Conservation (phyloP, 768 basidiomycete genomes). For the Leucocoprinus sp. region DNA sequence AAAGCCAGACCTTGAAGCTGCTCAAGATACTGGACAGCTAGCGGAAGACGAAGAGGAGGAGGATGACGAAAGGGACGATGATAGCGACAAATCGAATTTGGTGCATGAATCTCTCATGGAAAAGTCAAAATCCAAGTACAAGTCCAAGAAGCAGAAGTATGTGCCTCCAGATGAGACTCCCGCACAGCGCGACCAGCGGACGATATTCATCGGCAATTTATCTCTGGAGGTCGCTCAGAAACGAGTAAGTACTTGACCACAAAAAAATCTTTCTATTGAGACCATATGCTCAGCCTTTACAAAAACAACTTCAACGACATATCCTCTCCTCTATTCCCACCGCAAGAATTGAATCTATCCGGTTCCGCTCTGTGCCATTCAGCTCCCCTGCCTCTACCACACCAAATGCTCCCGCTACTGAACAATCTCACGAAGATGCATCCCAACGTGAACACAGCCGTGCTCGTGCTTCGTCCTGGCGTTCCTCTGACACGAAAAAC, state of each 20-base stretch:
- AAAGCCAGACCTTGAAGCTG: slow-evolving; percentile 12
- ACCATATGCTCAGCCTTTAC: slow-evolving; percentile 43
- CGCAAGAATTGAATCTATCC: slow-evolving; percentile 84
- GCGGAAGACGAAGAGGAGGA: slow-evolving; percentile 14
- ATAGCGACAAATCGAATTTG: slow-evolving; percentile 21
- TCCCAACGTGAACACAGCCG: slow-evolving; percentile 41
- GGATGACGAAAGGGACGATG: slow-evolving; percentile 21
- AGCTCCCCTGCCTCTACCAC: slow-evolving; percentile 44
- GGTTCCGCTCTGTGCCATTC: slow-evolving; percentile 93
- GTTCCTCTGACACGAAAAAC: slow-evolving; percentile 32
- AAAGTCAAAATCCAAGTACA: slow-evolving; percentile 23
- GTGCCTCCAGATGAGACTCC: slow-evolving; percentile 64
- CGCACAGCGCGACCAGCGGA: slow-evolving; percentile 68
- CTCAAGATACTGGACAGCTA: slow-evolving; percentile 14
- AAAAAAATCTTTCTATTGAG: slow-evolving; percentile 3
- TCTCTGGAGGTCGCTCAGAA: slow-evolving; percentile 67
- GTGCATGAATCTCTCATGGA: slow-evolving; percentile 55
- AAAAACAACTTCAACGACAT: slow-evolving; percentile 72
- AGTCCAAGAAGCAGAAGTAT: slow-evolving; percentile 32
- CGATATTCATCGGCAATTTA: slow-evolving; percentile 89
- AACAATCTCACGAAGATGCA: slow-evolving; percentile 14
- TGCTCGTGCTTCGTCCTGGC: slow-evolving; percentile 56
- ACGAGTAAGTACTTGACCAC: slow-evolving; percentile 43
- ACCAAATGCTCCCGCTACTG: slow-evolving; percentile 19
- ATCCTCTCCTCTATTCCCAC: slow-evolving; percentile 62